Conservation (phyloP, 208 protist species). For the Acanthamoeba healyi region DNA sequence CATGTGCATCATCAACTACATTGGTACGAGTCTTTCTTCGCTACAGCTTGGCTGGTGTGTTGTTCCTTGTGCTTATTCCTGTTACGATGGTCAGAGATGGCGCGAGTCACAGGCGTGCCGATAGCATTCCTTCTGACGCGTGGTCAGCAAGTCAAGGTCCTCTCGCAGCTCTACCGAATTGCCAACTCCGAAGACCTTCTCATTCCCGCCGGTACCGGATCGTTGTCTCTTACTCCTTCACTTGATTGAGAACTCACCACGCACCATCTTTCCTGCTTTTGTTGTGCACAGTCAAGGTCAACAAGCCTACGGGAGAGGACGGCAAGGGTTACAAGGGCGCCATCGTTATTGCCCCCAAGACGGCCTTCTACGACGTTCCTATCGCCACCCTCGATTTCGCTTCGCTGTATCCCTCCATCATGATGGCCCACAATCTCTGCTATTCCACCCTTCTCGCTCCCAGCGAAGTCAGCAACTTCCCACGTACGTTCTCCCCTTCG, state of each 20-base stretch:
- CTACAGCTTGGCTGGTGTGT: background rate
- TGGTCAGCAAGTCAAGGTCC: slow-evolving; percentile 99
- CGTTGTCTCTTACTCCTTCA: background rate
- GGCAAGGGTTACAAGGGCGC: slow-evolving; percentile 96
- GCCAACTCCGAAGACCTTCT: slow-evolving; percentile 83
- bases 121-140: slow-evolving; percentile 96
- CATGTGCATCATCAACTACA: slow-evolving; percentile 98
- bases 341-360: slow-evolving; percentile 98
- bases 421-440: slow-evolving; percentile 99
- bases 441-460: slow-evolving; percentile 95
- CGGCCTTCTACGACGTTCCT: slow-evolving; percentile 96
- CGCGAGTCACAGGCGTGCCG: slow-evolving; percentile 99
- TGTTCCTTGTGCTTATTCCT: too few species aligned
- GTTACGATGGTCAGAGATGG: slow-evolving; percentile 96
- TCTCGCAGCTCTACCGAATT: slow-evolving; percentile 94
- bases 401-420: slow-evolving; percentile 99
- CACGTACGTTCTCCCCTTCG: background rate
- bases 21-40: slow-evolving; percentile 57
- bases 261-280: too few species aligned
- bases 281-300: slow-evolving; percentile 63
- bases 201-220: slow-evolving; percentile 82
- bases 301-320: slow-evolving; percentile 44
- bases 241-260: background rate
- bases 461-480: background rate
- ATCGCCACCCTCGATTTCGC: slow-evolving; percentile 99